Evolutionary conservation across 2,329 filamentous ascomycete species (phyloP).

Genomic region (Epichloe scottii): DNA sequence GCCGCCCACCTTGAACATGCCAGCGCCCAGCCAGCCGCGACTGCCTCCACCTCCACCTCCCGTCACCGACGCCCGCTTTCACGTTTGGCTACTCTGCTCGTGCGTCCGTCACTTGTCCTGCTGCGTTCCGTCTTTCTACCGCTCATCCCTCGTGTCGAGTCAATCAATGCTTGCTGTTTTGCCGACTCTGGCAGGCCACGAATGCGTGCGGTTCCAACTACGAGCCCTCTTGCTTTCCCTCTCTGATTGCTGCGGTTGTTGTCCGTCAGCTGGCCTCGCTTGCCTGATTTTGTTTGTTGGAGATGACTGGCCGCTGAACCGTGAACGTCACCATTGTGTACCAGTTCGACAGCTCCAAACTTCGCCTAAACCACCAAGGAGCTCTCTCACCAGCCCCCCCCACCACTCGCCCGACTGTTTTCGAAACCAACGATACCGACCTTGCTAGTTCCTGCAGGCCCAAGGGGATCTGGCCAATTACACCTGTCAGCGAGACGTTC

Average conservation of each 20-base stretch:
- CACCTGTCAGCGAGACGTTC: background rate
- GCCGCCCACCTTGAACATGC: too few species aligned
- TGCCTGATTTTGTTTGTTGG: constrained; percentile 4
- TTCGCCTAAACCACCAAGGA: constrained; percentile 3
- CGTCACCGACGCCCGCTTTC: background rate
- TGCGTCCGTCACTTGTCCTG: background rate
- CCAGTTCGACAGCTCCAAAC: constrained; percentile 8
- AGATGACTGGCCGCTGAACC: constrained; percentile 13
- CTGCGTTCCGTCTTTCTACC: background rate
- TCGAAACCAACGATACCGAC: background rate
- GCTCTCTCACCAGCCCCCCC: constrained; percentile 1
- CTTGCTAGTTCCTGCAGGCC: constrained; percentile 1
- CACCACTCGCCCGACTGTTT: background rate
- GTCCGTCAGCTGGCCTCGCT: background rate
- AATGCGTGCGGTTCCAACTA: background rate
- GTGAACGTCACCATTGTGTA: constrained; percentile 7
- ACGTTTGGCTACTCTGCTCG: background rate
- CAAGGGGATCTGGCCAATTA: background rate
- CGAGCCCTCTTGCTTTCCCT: background rate
- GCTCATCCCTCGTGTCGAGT: background rate
- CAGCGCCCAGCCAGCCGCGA: background rate
- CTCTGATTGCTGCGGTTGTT: background rate
- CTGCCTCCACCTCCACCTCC: background rate
- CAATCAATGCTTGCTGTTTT: background rate
- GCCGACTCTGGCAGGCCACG: background rate